phyloP scores from a whole-genome alignment of 2,329 filamentous ascomycete species.

The Trichoderma koningii region DNA sequence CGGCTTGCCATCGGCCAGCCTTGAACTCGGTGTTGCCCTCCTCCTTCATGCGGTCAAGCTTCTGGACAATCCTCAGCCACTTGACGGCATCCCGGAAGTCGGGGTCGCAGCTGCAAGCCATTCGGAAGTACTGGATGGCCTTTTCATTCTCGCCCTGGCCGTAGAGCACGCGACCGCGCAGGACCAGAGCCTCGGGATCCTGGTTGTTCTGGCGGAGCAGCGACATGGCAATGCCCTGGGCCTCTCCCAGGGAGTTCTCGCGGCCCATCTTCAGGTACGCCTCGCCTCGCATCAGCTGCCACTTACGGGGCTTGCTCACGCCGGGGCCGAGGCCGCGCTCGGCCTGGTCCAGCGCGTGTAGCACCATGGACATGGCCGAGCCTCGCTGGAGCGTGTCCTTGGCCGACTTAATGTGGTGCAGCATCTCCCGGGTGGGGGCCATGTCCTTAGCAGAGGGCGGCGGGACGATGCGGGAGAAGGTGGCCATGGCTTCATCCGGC shows the following conservation, averaged over 20 bases:
- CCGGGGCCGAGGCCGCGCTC: constrained; percentile 74
- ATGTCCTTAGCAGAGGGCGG: constrained; percentile 82
- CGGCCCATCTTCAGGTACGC: constrained; percentile 92
- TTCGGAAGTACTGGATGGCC: constrained; percentile 87
- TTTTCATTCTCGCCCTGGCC: constrained; percentile 93
- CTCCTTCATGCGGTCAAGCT: constrained; percentile 89
- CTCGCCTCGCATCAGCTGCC: constrained; percentile 89
- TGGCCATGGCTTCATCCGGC: constrained; percentile 81
- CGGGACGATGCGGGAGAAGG: constrained; percentile 78
- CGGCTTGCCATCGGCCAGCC: constrained; percentile 73
- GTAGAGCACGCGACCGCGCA: constrained; percentile 85
- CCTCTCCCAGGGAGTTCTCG: constrained; percentile 84
- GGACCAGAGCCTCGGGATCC: constrained; percentile 89
- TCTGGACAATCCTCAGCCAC: constrained; percentile 86
- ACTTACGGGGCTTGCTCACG: constrained; percentile 84
- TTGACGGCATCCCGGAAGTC: constrained; percentile 88
- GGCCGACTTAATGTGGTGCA: constrained; percentile 76
- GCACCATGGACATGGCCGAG: constrained; percentile 83
- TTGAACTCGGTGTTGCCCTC: constrained; percentile 93
- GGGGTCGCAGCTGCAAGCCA: constrained; percentile 86
- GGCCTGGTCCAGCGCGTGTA: constrained; percentile 89
- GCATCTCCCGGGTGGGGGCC: constrained; percentile 80
- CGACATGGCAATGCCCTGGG: constrained; percentile 87
- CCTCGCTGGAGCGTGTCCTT: constrained; percentile 74
- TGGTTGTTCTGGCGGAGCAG: constrained; percentile 83